Evolutionary conservation across 176 grass and related monocot species (phyloP).

Genomic region (Rhynchospora tenuis): DNA sequence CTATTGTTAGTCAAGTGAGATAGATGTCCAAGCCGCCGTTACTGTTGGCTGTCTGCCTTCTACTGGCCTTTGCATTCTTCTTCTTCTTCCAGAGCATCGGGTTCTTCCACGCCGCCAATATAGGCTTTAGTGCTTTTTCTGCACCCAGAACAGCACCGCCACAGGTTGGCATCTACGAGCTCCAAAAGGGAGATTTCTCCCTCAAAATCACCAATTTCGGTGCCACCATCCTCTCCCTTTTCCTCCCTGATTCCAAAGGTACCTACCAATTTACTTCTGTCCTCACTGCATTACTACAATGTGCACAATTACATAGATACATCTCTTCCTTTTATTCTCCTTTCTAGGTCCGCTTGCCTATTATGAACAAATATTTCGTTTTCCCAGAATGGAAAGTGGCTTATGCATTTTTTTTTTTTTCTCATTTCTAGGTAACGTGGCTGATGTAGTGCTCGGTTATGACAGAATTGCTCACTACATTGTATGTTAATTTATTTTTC

Average conservation of each 20-base stretch:
- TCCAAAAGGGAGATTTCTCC: slow-evolving; percentile 68
- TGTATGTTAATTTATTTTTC: slow-evolving; percentile 36
- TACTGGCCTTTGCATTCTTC: slow-evolving; percentile 19
- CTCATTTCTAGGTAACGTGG: slow-evolving; percentile 47
- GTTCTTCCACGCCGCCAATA: slow-evolving; percentile 17
- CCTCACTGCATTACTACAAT: no score
- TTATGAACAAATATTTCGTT: not conserved
- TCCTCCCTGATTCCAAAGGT: slow-evolving; percentile 90
- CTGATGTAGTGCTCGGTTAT: slow-evolving; percentile 72
- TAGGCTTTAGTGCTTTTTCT: not conserved
- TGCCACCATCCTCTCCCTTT: slow-evolving; percentile 58
- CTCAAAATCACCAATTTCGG: slow-evolving; percentile 76
- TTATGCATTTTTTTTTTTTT: not conserved
- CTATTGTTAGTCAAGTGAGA: no score
- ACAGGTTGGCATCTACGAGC: slow-evolving; percentile 57
- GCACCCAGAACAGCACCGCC: not conserved
- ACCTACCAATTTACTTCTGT: not conserved
- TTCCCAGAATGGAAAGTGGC: not conserved
- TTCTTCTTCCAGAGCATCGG: slow-evolving; percentile 25
- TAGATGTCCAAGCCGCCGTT: slow-evolving; percentile 37
- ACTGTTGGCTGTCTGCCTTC: slow-evolving; percentile 11
- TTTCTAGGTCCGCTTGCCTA: no score
- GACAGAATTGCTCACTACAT: slow-evolving; percentile 73
- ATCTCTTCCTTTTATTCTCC: no score
- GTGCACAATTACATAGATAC: no score